Conservation (phyloP, 225 moss, liverwort and hornwort species). For the Marchantia polymorpha region DNA sequence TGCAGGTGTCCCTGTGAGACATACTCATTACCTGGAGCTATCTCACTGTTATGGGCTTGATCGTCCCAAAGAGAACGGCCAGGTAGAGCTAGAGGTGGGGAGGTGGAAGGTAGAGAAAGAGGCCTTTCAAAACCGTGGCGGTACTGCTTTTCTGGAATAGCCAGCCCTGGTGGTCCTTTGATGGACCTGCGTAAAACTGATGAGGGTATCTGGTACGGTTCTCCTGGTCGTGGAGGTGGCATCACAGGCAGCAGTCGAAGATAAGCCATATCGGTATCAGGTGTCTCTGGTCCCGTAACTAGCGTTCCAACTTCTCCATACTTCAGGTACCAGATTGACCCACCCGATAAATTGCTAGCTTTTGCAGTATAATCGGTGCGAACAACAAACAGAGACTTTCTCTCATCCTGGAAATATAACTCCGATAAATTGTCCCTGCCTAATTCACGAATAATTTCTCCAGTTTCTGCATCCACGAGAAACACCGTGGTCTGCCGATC, state of each 20-base stretch:
- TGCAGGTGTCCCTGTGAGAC: background rate
- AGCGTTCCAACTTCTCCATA: constrained; percentile 49
- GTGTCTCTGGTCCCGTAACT: constrained; percentile 25
- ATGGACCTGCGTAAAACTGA: constrained; percentile 15
- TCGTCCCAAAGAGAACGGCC: constrained; percentile 20
- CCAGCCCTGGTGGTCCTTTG: constrained; percentile 16
- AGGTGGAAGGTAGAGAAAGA: constrained; percentile 15
- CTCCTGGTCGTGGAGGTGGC: constrained; percentile 13
- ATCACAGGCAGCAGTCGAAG: constrained; percentile 30
- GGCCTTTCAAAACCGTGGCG: constrained; percentile 4
- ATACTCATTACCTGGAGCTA: background rate
- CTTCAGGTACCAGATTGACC: constrained; percentile 32
- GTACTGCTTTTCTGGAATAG: constrained; percentile 1
- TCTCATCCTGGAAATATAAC: constrained; percentile 24
- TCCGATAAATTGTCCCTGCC: constrained; percentile 25
- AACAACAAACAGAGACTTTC: constrained; percentile 35
- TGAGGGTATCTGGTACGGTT: constrained; percentile 19
- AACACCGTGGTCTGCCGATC: constrained; percentile 38
- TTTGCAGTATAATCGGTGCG: constrained; percentile 44
- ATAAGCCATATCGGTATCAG: constrained; percentile 24
- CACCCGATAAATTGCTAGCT: constrained; percentile 47
- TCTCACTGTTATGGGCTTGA: constrained; percentile 1
- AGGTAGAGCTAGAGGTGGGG: constrained; percentile 24
- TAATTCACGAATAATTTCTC: constrained; percentile 30
- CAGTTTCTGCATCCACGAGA: constrained; percentile 42